Percentiles rank a stretch among this genome's conserved stretches.
phyloP scores from a whole-genome alignment of 2,329 filamentous ascomycete genomes.

The Allantophomopsis cytisporea region DNA sequence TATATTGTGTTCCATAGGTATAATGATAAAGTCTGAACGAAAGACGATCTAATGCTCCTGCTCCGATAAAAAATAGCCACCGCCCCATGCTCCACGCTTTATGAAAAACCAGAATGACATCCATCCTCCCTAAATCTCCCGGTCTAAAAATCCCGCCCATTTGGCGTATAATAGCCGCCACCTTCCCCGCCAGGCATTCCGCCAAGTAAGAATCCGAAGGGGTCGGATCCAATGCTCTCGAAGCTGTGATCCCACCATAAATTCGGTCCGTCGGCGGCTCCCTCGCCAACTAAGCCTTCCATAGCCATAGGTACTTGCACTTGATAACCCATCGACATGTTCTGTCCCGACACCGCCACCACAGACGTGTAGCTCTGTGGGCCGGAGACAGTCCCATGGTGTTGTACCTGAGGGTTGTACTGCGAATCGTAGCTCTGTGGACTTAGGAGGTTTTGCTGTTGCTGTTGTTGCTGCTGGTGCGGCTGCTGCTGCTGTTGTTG shows the following conservation, averaged over 20 bases:
- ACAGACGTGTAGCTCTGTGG: background rate
- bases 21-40: too few relatives aligned
- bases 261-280: background rate
- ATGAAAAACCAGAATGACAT: too few relatives aligned
- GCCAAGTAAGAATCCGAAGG: background rate
- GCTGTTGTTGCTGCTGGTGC: background rate
- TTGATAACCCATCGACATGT: background rate
- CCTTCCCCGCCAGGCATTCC: background rate
- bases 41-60: too few relatives aligned
- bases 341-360: background rate
- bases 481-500: constrained; percentile 2
- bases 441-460: background rate
- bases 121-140: too few relatives aligned
- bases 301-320: background rate
- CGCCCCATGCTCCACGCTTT: too few relatives aligned
- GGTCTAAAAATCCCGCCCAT: background rate
- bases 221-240: background rate
- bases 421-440: background rate
- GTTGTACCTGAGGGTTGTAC: background rate
- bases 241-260: background rate
- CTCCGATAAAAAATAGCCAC: too few relatives aligned
- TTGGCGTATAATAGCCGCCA: background rate
- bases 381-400: background rate
- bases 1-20: too few relatives aligned
- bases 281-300: background rate